phyloP scores from a whole-genome alignment of 2,329 filamentous ascomycete species.

The Trichoderma lentiforme region DNA sequence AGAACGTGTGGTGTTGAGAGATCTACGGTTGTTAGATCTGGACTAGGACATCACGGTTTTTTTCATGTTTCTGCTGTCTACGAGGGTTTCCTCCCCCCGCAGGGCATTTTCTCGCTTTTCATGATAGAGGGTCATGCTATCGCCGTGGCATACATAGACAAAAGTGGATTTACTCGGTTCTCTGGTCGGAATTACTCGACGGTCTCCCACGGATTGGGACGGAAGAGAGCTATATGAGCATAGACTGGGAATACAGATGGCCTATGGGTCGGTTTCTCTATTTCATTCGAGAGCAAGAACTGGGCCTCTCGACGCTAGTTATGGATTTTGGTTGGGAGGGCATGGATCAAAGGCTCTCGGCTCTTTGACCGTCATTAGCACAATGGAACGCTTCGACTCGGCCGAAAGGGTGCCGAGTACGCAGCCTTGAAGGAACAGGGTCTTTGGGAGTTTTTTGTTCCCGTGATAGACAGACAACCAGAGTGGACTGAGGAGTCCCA shows the following conservation, averaged over 20 bases:
- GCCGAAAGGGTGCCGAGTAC: slow-evolving; percentile 28
- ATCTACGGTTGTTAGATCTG: slow-evolving; percentile 36
- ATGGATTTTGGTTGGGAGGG: slow-evolving; percentile 37
- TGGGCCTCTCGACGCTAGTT: slow-evolving; percentile 38
- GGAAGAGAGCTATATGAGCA: slow-evolving; percentile 32
- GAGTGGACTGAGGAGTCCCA: slow-evolving; percentile 42
- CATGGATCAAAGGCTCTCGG: slow-evolving; percentile 29
- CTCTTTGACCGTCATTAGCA: slow-evolving; percentile 25
- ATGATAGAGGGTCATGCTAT: slow-evolving; percentile 45
- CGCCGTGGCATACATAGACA: slow-evolving; percentile 55
- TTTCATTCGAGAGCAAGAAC: slow-evolving; percentile 37
- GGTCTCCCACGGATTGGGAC: slow-evolving; percentile 33
- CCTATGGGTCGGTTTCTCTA: slow-evolving; percentile 34
- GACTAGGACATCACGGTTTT: slow-evolving; percentile 34
- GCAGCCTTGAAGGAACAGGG: slow-evolving; percentile 17
- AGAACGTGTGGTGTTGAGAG: slow-evolving; percentile 37
- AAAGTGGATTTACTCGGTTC: slow-evolving; percentile 64
- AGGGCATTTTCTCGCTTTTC: slow-evolving; percentile 41
- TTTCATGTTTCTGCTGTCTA: slow-evolving; percentile 39
- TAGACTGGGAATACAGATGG: slow-evolving; percentile 33
- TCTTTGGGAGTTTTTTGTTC: slow-evolving; percentile 19
- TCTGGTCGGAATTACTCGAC: slow-evolving; percentile 44
- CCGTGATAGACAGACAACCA: slow-evolving; percentile 31
- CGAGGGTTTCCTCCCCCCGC: slow-evolving; percentile 33
- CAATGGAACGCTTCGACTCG: slow-evolving; percentile 29